Base-by-base conservation (phyloP, 768 basidiomycete species). In the Filobasidium floriforme region DNA sequence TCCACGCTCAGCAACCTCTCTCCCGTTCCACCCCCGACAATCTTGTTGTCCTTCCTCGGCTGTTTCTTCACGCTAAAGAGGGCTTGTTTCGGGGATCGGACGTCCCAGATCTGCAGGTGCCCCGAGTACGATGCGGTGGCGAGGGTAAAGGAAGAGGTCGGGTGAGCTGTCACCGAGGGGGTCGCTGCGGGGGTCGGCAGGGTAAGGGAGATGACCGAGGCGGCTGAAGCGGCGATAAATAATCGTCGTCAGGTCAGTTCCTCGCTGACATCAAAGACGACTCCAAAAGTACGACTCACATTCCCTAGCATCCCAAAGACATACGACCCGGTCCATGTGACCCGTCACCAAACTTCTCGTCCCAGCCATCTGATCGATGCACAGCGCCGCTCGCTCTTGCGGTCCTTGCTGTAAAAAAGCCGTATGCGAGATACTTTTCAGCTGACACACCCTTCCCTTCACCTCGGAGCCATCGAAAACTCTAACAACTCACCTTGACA, bases 21-120 rank as follows among this genome's bases (percentile, higher is more conserved):
- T 1, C 78, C 77, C 66, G 77, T 66, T 11, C 64, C 64, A 2
- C 54, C 54, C 26, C 54, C 54, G 3, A 57, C 54, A 11, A 75
- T 76, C 63, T 71, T 73, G n/a, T 69, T 74, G 26, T 73, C 73
- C 72, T 75, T 73, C 24, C 68, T 73, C 52, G 66, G 72, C 63
- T 70, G 70, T 64, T 71, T 69, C 70, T 68, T 68, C 24, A 81
- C 73, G 26, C 75, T 75, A 67, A 81, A 81, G 32, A 81, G 66
- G 1, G 78, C 75, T 62, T 79, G 75, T 65, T 80, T 80, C 32
- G 80, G 80, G 19, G 77, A 78, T 41, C 81, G 72, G n/a, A 80
- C 72, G 69, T 82, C 81, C 80, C 80, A 82, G 59, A 81, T 78
- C 52, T 79, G 77, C 55, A 81, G 69, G 0, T 72, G 70, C 43